phyloP scores from a whole-genome alignment of 768 basidiomycete species.

The Kwoniella dendrophila region DNA sequence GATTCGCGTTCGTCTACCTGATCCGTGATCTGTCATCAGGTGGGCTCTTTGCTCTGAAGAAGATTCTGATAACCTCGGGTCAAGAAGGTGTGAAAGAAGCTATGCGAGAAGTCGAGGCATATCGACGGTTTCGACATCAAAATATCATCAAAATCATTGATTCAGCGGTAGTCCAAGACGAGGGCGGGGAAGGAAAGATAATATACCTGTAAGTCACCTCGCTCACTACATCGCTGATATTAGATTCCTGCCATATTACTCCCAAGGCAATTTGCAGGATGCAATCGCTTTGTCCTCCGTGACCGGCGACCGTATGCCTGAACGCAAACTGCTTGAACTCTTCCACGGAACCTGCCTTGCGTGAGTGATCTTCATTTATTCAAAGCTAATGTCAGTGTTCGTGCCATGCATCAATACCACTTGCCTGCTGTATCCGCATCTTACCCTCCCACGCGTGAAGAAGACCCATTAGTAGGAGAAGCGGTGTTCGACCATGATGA shows the following conservation, averaged over 20 bases:
- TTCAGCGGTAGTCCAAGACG: constrained; percentile 91
- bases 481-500: constrained; percentile 80
- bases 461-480: constrained; percentile 68
- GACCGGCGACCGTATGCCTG: constrained; percentile 78
- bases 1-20: constrained; percentile 56
- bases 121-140: constrained; percentile 91
- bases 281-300: constrained; percentile 83
- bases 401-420: constrained; percentile 89
- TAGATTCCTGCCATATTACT: constrained; percentile 70
- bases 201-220: constrained; percentile 68
- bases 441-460: constrained; percentile 59
- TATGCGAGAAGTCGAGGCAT: constrained; percentile 78
- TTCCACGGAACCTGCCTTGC: constrained; percentile 95
- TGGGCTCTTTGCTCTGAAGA: constrained; percentile 94
- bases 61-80: constrained; percentile 58
- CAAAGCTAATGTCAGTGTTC: constrained; percentile 59
- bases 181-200: constrained; percentile 87
- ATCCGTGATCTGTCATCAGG: constrained; percentile 57
- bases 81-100: constrained; percentile 68
- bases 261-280: constrained; percentile 89
- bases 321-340: constrained; percentile 80
- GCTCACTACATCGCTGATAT: constrained; percentile 11
- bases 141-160: constrained; percentile 97
- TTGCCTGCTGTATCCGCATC: constrained; percentile 58
- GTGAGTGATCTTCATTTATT: constrained; percentile 31